Evolutionary conservation across 2,329 filamentous ascomycete species (phyloP), one percentile per base, ranked within the genome.

Genomic region (Orbilia brochopaga): DNA sequence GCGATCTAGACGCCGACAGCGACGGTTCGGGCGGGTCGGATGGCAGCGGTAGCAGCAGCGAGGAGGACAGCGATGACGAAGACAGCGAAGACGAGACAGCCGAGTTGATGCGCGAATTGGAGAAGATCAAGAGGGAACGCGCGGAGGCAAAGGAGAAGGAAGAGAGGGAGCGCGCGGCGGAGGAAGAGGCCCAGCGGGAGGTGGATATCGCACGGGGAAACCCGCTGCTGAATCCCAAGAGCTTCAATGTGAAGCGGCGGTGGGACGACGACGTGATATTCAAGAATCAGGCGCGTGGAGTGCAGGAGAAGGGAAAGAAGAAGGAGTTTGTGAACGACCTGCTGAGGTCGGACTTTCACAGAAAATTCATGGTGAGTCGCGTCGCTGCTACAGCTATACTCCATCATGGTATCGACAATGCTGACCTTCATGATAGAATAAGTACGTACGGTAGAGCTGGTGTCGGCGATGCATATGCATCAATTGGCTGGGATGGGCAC

Each of bases 221-320:
- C 79, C 94, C 94, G 42, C 81, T 99, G 57, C 85, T 99, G 64
- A 97, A 97, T 76, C 79, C 84, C 0, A 76, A 78, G 56, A 85
- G 96, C 76, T 97, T 95, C 79, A 92, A 88, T 67, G 88, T 97
- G 78, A 97, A 96, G 84, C 83, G 91, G 75, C 82, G 92, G 76
- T 99, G 94, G 94, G 94, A 99, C 76, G 94, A 99, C 77, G 94
- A 99, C 79, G 94, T 99, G 11, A 92, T 99, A 1, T 99, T 99
- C 82, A 97, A 96, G 83, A 99, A 99, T 80, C 94, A 99, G 81
- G 94, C 93, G 35, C 86, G 94, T 69, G 94, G 93, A 7, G 96
- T 92, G 0, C 93, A 97, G 78, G 91, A 97, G 74, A 92, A 89
- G 82, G 87, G 89, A 74, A 92, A 89, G 82, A 86, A 85, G 81